A percentile compares a stretch with the other conserved stretches of the same genome.
phyloP scores from a whole-genome alignment of 2,329 filamentous ascomycete genomes.

The Apiospora malaysiana region DNA sequence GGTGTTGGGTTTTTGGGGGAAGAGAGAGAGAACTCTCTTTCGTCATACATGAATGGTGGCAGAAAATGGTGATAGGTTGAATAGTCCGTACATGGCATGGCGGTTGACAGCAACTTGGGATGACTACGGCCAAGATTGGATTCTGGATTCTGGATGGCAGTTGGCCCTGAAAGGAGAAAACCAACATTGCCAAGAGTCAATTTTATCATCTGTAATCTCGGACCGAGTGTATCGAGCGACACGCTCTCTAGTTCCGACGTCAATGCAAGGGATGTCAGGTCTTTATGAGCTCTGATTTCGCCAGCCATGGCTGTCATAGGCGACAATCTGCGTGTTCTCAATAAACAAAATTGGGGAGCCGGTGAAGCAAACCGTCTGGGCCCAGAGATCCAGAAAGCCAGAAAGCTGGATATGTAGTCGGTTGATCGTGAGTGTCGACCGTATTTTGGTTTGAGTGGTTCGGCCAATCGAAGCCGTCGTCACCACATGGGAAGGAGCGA shows the following conservation, averaged over 20 bases:
- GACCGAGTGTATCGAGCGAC: conserved; percentile 3
- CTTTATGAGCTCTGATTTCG: not conserved
- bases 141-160: not conserved
- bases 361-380: not conserved
- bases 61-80: not conserved
- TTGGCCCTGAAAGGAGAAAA: conserved; percentile 6
- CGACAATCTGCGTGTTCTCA: not conserved
- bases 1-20: not conserved
- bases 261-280: not conserved
- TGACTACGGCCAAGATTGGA: not conserved
- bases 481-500: not conserved
- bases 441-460: not conserved
- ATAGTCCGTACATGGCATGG: too few species aligned
- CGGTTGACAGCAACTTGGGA: not conserved
- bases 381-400: too few species aligned
- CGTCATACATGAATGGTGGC: not conserved
- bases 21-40: not conserved
- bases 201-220: not conserved
- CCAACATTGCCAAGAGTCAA: not conserved
- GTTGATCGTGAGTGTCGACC: not conserved
- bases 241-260: not conserved
- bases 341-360: not conserved
- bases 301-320: not conserved
- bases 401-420: too few species aligned
- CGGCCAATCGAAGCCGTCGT: not conserved